A percentile compares a stretch with the other conserved stretches of the same genome.
These are phyloP conservation scores for Boletus pseudo-olivaceus DNA, from an alignment of 768 basidiomycete genomes.

Conservation along the genomic window DNA sequence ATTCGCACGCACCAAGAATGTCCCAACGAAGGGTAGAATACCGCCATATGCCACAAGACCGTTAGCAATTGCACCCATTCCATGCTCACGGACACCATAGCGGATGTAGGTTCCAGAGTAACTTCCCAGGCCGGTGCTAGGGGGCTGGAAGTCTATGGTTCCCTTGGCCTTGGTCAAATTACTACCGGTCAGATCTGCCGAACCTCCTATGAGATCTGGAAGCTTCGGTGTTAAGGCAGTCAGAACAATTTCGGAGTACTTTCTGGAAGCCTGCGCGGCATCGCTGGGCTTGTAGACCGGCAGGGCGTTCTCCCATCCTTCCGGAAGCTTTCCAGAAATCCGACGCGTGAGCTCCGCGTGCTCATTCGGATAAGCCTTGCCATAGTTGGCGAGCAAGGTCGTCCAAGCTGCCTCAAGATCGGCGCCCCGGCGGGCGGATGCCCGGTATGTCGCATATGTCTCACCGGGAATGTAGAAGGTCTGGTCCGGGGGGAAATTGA, in stretches of 20 bases:
- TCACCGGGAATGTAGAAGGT: constrained; percentile 75
- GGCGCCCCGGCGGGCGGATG: constrained; percentile 69
- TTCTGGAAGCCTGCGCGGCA: constrained; percentile 85
- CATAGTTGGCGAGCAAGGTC: constrained; percentile 61
- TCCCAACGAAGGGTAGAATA: constrained; percentile 86
- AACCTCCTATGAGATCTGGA: constrained; percentile 86
- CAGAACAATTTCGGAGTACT: constrained; percentile 87
- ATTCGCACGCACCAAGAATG: constrained; percentile 69
- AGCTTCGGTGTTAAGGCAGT: constrained; percentile 68
- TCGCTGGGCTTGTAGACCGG: constrained; percentile 84
- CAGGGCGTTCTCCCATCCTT: constrained; percentile 80
- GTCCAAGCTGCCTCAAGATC: constrained; percentile 75
- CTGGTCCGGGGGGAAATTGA: constrained; percentile 74
- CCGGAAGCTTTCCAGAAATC: constrained; percentile 77
- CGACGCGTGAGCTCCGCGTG: constrained; percentile 84
- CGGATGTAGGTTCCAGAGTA: constrained; percentile 91
- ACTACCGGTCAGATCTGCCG: constrained; percentile 88
- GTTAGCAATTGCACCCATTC: constrained; percentile 94
- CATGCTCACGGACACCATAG: constrained; percentile 97
- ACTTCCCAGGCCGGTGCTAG: constrained; percentile 75
- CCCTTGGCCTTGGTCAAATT: constrained; percentile 87
- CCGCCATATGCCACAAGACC: constrained; percentile 88
- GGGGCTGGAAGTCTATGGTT: constrained; percentile 89
- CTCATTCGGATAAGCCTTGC: constrained; percentile 76
- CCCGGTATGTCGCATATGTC: constrained; percentile 65